Percentiles rank a stretch among this genome's conserved stretches.
Evolutionary conservation across 192 early-diverging fungal species (phyloP).

Genomic region (Backusella luteola): DNA sequence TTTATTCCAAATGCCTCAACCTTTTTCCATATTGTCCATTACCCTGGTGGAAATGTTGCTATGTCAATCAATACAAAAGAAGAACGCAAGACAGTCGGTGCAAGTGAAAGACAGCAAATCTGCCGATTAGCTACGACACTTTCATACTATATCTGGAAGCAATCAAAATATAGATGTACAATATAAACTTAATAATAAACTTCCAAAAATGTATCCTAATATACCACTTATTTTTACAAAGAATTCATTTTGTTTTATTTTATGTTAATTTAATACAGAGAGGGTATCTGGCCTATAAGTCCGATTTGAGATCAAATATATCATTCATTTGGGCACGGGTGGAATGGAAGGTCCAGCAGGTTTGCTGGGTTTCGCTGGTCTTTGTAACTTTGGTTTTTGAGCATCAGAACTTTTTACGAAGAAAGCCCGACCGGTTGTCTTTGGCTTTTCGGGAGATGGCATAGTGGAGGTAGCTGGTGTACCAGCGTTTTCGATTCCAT

Average conservation of each 20-base stretch:
- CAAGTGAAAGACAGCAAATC: neutral
- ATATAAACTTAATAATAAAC: neutral
- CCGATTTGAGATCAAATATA: too few relatives aligned
- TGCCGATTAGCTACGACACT: slow-evolving; percentile 8
- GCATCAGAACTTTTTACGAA: slow-evolving; percentile 27
- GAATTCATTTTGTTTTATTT: too few relatives aligned
- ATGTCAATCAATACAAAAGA: slow-evolving; percentile 17
- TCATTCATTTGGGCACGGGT: slow-evolving; percentile 15
- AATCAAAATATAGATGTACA: slow-evolving; percentile 4
- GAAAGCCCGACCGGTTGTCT: slow-evolving; percentile 40
- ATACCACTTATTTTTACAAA: too few relatives aligned
- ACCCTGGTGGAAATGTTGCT: neutral
- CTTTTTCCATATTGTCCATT: slow-evolving; percentile 23
- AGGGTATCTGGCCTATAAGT: too few relatives aligned
- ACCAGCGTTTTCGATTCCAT: neutral
- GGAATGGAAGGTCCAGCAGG: neutral
- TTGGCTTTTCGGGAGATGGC: slow-evolving; percentile 36
- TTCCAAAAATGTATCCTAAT: neutral
- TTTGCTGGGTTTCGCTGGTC: neutral
- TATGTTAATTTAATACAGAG: too few relatives aligned
- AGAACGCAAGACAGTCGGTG: neutral
- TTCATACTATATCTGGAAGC: slow-evolving; percentile 24
- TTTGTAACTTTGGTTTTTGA: neutral
- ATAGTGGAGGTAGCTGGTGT: neutral
- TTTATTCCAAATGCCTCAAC: slow-evolving; percentile 21